Percentiles rank a stretch among this genome's conserved stretches.
Evolutionary conservation across 352 stramenopile species (phyloP).

Genomic region (Phytopythium montanum): DNA sequence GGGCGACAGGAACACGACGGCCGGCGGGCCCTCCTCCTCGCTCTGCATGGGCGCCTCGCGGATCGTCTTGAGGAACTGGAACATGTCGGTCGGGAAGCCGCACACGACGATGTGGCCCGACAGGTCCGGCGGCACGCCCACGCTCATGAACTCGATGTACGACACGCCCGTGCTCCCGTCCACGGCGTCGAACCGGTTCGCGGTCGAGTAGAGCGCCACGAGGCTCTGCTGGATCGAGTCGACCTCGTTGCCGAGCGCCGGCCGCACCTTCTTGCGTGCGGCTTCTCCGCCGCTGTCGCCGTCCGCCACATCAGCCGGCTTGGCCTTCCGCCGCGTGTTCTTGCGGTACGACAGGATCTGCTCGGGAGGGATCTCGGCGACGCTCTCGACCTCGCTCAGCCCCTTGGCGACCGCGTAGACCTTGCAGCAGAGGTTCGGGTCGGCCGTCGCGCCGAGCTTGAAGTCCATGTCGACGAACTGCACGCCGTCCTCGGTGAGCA

Average conservation of each 20-base stretch:
- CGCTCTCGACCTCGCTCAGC: constrained; percentile 44
- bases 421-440: constrained; percentile 79
- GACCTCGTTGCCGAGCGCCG: constrained; percentile 53
- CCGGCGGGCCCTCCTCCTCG: constrained; percentile 32
- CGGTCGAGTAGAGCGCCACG: constrained; percentile 44
- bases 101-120: constrained; percentile 65
- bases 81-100: constrained; percentile 58
- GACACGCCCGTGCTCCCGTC: constrained; percentile 20
- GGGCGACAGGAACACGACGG: constrained; percentile 58
- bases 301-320: constrained; percentile 24
- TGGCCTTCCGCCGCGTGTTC: constrained; percentile 56
- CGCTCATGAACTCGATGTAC: constrained; percentile 52
- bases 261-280: constrained; percentile 51
- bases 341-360: constrained; percentile 78
- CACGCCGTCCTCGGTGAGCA: constrained; percentile 62
- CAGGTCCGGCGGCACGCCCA: constrained; percentile 37
- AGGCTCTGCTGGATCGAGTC: constrained; percentile 53
- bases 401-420: constrained; percentile 70
- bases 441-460: constrained; percentile 65
- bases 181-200: constrained; percentile 22
- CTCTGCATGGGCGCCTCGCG: constrained; percentile 42
- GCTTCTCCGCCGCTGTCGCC: constrained; percentile 20
- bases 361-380: constrained; percentile 62
- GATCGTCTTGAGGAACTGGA: constrained; percentile 71
- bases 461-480: constrained; percentile 76